Evolutionary conservation across 129 eudicot genomes (phyloP).

Genomic region (Arctium lappa): DNA sequence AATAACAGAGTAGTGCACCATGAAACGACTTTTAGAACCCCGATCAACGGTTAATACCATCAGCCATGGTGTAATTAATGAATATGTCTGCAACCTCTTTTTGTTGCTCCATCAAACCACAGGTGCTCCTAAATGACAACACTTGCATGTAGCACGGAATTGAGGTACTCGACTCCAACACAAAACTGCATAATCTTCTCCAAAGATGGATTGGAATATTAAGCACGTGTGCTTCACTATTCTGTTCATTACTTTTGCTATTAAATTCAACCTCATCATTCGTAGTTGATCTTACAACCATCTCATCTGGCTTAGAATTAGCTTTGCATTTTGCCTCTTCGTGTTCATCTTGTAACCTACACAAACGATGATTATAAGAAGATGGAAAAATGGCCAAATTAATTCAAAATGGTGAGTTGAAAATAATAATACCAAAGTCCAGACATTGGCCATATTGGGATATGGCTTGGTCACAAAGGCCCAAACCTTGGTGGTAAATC

Average conservation of each 20-base stretch:
- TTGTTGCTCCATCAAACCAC: neutral
- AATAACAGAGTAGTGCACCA: too few species aligned
- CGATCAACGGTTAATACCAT: neutral
- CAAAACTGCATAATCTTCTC: neutral
- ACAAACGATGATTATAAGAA: neutral
- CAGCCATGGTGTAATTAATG: slow-evolving; percentile 5
- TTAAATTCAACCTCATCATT: neutral
- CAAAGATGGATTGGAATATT: neutral
- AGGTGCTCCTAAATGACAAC: neutral
- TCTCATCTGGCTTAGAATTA: neutral
- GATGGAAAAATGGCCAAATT: too few species aligned
- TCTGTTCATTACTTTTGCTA: neutral
- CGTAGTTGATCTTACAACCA: neutral
- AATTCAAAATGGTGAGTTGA: too few species aligned
- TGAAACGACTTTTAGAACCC: too few species aligned
- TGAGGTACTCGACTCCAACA: slow-evolving; percentile 1
- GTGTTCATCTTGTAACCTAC: neutral
- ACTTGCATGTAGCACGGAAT: slow-evolving; percentile 14
- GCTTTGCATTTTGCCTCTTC: neutral
- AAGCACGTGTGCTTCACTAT: neutral
- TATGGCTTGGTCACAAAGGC: too few species aligned
- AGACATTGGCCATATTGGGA: too few species aligned
- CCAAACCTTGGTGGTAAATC: too few species aligned
- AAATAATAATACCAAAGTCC: neutral
- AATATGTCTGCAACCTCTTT: neutral